Base-by-base conservation (phyloP, 345 rosid genomes). In the Lenwebbia sp. region DNA sequence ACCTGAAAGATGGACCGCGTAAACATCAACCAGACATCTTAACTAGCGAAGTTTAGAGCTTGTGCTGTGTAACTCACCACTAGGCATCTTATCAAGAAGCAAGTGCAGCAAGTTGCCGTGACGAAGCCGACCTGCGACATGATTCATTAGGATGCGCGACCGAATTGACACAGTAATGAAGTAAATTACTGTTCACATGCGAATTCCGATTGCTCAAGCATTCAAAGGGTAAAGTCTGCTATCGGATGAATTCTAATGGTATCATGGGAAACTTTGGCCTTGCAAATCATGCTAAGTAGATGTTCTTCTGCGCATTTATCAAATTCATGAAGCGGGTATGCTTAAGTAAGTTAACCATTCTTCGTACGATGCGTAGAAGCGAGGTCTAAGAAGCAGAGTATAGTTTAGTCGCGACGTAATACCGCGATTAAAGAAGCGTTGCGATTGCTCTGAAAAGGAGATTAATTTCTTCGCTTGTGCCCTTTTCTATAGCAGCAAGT, bases 21-120 rank as follows among this genome's bases (percentile, higher is more conserved):
- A 44, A 28, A 5, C 53, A 44, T 44, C 47, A 6, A 44, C 47
- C 47, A 6, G 47, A 44, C 47, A 7, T 44, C 47, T 44, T 7
- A 44, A 44, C 47, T 44, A 44, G 47, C 47, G 76, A 37, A 70
- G 81, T 10, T 37, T 37, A 4, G 40, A 33, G 52, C 19, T 49
- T 14, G 44, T 12, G 10, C 51, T 19, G 3, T 10, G 53, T 26
- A 51, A 86, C 94, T 92, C 88, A 96, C 99, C 94, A 92, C 89
- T 78, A 94, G 54, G 86, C 96, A 94, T 92, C 99, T 92, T 86
- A 95, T 87, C 90, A 96, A 88, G 94, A 95, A 96, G 88, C 98
- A 95, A 51, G 92, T 86, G 88, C 92, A 95, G 87, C 96, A 95
- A 83, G 94, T 92, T 76, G 88, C 92, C 3, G 98, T 94, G 86